Percentiles rank a stretch among this genome's conserved stretches.
These are phyloP conservation scores for Metschnikowia borealis DNA, from an alignment of 805 yeast genomes.

Conservation along the genomic window DNA sequence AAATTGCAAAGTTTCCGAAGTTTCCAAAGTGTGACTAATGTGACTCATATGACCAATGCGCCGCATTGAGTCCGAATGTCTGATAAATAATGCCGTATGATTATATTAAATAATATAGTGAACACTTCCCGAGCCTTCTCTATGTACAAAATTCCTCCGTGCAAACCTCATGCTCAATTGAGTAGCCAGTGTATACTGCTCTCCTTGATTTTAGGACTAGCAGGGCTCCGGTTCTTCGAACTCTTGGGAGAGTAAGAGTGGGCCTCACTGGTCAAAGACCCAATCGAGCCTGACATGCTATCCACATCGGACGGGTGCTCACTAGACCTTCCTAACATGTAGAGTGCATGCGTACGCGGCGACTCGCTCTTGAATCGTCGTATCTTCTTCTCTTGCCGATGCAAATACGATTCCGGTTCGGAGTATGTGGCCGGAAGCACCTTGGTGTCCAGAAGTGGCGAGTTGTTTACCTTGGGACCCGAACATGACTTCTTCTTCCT, in stretches of 20 bases:
- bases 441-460: neutral
- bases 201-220: neutral
- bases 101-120: neutral
- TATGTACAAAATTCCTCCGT: neutral
- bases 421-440: neutral
- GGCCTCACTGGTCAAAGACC: neutral
- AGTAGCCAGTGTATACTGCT: slow-evolving; percentile 5
- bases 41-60: too few relatives aligned
- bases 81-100: slow-evolving; percentile 1
- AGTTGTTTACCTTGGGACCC: neutral
- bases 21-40: too few relatives aligned
- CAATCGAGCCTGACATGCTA: neutral
- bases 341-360: neutral
- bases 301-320: neutral
- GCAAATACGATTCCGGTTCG: neutral
- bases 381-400: slow-evolving; percentile 10
- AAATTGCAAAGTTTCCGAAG: too few relatives aligned
- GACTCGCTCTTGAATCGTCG: slow-evolving; percentile 1
- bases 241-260: neutral
- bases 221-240: neutral
- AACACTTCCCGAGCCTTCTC: slow-evolving; percentile 1
- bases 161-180: neutral
- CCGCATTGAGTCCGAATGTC: neutral
- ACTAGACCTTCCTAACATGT: neutral
- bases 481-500: slow-evolving; percentile 15